Conservation (phyloP, 2,329 filamentous ascomycete genomes). For the Celoporthe dispersa region DNA sequence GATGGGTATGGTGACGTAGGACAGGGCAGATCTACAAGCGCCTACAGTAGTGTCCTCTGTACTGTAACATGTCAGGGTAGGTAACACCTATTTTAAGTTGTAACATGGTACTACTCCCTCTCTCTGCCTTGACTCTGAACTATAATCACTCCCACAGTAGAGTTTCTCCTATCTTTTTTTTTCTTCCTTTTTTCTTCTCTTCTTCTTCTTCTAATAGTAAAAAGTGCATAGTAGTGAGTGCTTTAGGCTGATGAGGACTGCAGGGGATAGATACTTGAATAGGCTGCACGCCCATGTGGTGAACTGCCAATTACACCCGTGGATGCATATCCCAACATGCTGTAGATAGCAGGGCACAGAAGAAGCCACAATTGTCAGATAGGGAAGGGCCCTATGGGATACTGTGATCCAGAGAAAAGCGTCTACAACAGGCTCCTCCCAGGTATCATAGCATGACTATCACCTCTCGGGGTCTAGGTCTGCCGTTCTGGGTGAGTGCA, state of each 20-base stretch:
- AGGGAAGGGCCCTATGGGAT: too few species aligned
- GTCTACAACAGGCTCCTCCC: not conserved
- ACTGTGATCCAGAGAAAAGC: not conserved
- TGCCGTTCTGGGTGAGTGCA: too few species aligned
- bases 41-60: too few species aligned
- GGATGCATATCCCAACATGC: not conserved
- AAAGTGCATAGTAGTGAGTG: not conserved
- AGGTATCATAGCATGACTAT: not conserved
- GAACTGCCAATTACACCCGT: too few species aligned
- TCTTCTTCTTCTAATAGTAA: not conserved
- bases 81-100: not conserved
- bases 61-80: not conserved
- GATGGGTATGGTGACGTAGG: not conserved
- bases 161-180: not conserved
- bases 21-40: not conserved
- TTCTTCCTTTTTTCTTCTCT: not conserved
- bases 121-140: not conserved
- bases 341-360: not conserved
- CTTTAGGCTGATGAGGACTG: not conserved
- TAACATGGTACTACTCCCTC: too few species aligned
- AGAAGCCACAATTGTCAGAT: not conserved
- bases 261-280: too few species aligned
- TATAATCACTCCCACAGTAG: not conserved
- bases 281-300: too few species aligned
- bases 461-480: too few species aligned